Percentiles rank a stretch among this genome's conserved stretches.
phyloP scores from a whole-genome alignment of 1,139 yeast species.

The Chernovozyma sophiae-reginae region DNA sequence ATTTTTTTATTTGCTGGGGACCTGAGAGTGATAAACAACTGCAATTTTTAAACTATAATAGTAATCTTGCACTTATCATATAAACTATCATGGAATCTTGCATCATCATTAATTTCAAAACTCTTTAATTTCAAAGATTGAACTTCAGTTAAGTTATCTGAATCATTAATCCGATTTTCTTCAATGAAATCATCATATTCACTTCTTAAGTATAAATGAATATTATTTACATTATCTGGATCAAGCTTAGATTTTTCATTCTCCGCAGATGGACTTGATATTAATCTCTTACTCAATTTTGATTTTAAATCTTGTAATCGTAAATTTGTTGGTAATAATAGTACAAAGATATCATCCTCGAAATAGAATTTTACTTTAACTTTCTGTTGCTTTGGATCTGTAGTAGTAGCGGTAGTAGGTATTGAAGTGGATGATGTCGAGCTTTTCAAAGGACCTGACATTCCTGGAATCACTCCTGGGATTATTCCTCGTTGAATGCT shows the following conservation, averaged over 20 bases:
- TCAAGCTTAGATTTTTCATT: slow-evolving; percentile 3
- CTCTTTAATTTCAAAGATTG: slow-evolving; percentile 22
- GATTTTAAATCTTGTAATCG: slow-evolving; percentile 57
- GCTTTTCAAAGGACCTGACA: background rate
- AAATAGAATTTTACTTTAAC: slow-evolving; percentile 80
- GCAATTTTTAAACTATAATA: slow-evolving; percentile 20
- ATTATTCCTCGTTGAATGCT: background rate
- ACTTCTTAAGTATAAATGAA: slow-evolving; percentile 36
- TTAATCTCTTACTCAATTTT: slow-evolving; percentile 65
- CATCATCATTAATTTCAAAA: slow-evolving; percentile 40
- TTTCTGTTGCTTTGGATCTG: slow-evolving; percentile 19
- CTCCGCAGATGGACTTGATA: slow-evolving; percentile 3
- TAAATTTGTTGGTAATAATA: slow-evolving; percentile 63
- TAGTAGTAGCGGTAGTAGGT: slow-evolving; percentile 2
- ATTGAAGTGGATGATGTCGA: background rate
- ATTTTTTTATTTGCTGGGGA: too few relatives aligned
- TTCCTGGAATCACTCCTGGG: background rate
- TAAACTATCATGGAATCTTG: slow-evolving; percentile 38
- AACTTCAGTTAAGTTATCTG: slow-evolving; percentile 16
- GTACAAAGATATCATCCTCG: slow-evolving; percentile 87
- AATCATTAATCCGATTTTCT: slow-evolving; percentile 21
- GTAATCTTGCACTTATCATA: slow-evolving; percentile 46
- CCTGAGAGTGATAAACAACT: too few relatives aligned
- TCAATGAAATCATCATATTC: slow-evolving; percentile 39
- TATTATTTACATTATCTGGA: slow-evolving; percentile 8